Evolutionary conservation across 352 stramenopile species (phyloP).

Genomic region (Phytophthora constricta): DNA sequence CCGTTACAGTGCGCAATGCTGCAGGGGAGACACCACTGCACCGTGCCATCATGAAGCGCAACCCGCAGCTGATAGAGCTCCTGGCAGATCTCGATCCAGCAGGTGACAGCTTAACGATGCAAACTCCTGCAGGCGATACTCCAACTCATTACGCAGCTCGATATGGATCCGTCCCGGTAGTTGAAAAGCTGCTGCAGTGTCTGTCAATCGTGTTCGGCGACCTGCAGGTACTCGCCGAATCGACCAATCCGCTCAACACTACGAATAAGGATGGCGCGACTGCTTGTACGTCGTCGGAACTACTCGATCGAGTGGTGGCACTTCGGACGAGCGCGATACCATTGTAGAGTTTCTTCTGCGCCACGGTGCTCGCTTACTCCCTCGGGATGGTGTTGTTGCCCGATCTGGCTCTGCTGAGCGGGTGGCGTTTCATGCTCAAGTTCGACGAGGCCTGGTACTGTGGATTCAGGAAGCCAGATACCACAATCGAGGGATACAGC

Average conservation of each 20-base stretch:
- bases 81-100: conserved; percentile 12
- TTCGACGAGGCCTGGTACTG: conserved; percentile 15
- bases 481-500: neutral
- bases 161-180: conserved; percentile 6
- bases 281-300: conserved; percentile 15
- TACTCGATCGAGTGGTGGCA: neutral
- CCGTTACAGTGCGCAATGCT: conserved; percentile 6
- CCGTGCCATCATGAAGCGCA: conserved; percentile 19
- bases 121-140: neutral
- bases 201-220: conserved; percentile 5
- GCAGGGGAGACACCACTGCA: conserved; percentile 26
- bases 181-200: conserved; percentile 12
- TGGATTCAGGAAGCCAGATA: conserved; percentile 18
- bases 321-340: conserved; percentile 6
- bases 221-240: conserved; percentile 3
- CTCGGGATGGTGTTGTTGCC: conserved; percentile 1
- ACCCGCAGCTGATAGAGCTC: conserved; percentile 20
- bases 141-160: conserved; percentile 21
- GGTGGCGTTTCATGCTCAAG: conserved; percentile 17
- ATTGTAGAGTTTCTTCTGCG: conserved; percentile 22
- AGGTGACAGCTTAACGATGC: conserved; percentile 1
- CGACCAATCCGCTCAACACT: conserved; percentile 12
- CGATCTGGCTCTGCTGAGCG: neutral
- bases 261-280: conserved; percentile 3
- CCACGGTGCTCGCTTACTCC: conserved; percentile 23